Base-by-base conservation (phyloP, 1,284 basidiomycete genomes). In the Takashimella tepidaria region DNA sequence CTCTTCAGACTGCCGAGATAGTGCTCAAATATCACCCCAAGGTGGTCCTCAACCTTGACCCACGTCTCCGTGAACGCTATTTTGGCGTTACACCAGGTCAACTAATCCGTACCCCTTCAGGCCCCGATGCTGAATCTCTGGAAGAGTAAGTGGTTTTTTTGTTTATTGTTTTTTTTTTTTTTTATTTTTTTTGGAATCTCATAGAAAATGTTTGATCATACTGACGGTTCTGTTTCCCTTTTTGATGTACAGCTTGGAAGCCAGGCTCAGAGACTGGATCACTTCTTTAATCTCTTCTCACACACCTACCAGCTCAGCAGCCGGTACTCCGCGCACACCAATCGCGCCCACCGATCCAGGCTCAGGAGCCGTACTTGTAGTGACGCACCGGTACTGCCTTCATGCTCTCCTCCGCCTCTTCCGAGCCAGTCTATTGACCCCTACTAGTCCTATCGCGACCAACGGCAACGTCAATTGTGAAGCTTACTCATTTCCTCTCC, bases 371-470 rank as follows among this genome's bases (percentile, higher is more conserved):
- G 47, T 61, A 4, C 49, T 61, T 21, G 54, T 49, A 3, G 46
- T 61, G 8, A 59, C 60, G 4, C 60, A 61, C 21, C 51, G 58
- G 49, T 57, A 56, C 47, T 61, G 60, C 49, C 27, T 61, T 12
- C 21, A 22, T 4, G n/a, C 47, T 4, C 46, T 61, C 31, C 45
- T 59, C 3, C 16, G 44, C 27, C 41, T 12, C 44, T 52, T 37
- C 31, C 31, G 31, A 8, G 31, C 31, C 16, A 16, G 31, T 8
- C 31, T 16, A n/a, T n/a, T n/a, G n/a, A n/a, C n/a, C n/a, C n/a
- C n/a, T n/a, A n/a, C n/a, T n/a, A n/a, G n/a, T n/a, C n/a, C n/a
- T n/a, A n/a, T n/a, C n/a, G n/a, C n/a, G n/a, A n/a, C n/a, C n/a
- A n/a, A n/a, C n/a, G n/a, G n/a, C n/a, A n/a, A n/a, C n/a, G n/a